Base-by-base conservation (phyloP, 2,329 filamentous ascomycete genomes). In the Tolypocladium capitatum region DNA sequence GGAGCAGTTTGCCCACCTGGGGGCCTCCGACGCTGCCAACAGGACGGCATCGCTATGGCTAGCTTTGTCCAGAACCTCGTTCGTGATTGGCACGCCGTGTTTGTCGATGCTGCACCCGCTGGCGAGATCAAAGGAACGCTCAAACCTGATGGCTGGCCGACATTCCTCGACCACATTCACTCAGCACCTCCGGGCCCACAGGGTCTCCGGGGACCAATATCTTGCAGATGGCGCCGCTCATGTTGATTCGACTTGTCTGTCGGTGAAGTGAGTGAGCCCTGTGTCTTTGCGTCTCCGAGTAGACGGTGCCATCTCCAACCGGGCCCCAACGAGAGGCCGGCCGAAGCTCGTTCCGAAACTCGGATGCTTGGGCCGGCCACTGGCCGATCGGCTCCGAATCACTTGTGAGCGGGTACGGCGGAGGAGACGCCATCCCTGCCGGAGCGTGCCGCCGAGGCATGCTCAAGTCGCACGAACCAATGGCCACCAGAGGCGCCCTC, bases 11-110 rank as follows among this genome's bases (percentile, higher is more conserved):
- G 64, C 68, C 70, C 70, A 73, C 55, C 72, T 65, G 2, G 70
- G 70, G 70, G 5, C 70, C 71, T n/a, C 70, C 71, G 18, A 72
- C 67, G 51, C 64, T 67, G 16, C 71, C 71, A 49, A 71, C 44
- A 73, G 67, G 1, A 73, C 68, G 2, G 70, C 70, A 48, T 73
- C 67, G 14, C 58, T 68, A 4, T 58, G 43, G 14, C 56, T 55
- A 7, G 69, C 69, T 46, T 67, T 65, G 24, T 67, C 58, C 5
- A 72, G 60, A 5, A 72, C 68, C 0, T 58, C 61, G 7, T 71
- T 63, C 0, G 68, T 72, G n/a, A 71, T 54, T 1, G 69, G 66
- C 4, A 63, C 63, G 27, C 68, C 66, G 47, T 72, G 64, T 47
- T 67, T 66, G 56, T 73, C 62, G 48, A 73, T 67, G 42, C 68